These are phyloP conservation scores for Penicillium expansum DNA, from an alignment of 2,329 filamentous ascomycete genomes.

Conservation along the genomic window DNA sequence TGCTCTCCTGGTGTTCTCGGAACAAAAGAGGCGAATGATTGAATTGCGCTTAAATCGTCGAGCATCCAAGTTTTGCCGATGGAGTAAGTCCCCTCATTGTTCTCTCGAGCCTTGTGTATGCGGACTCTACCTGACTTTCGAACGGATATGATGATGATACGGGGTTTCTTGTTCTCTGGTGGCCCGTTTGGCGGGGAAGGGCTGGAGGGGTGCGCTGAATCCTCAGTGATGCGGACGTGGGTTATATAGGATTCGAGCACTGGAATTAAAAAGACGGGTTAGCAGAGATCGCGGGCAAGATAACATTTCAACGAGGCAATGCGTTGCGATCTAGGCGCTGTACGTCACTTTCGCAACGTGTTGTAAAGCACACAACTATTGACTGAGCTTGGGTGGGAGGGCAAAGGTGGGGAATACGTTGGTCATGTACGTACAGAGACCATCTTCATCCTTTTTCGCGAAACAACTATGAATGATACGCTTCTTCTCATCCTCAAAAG, in stretches of 20 bases:
- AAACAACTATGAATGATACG: conserved; percentile 96
- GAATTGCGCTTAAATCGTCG: conserved; percentile 79
- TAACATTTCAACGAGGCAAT: background rate
- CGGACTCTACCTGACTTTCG: conserved; percentile 88
- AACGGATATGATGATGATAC: conserved; percentile 90
- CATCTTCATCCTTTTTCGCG: conserved; percentile 81
- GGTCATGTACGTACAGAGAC: conserved; percentile 65
- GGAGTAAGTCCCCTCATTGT: conserved; percentile 87
- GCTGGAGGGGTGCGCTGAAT: conserved; percentile 73
- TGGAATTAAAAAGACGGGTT: conserved; percentile 34
- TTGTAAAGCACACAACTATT: background rate
- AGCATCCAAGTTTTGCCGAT: conserved; percentile 98
- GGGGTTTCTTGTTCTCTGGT: conserved; percentile 74
- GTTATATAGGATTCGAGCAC: conserved; percentile 95
- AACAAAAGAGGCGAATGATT: conserved; percentile 69
- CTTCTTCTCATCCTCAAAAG: conserved; percentile 94
- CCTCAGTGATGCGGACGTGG: conserved; percentile 88
- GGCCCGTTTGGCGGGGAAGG: conserved; percentile 79
- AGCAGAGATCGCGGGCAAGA: conserved; percentile 18
- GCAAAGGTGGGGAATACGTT: background rate
- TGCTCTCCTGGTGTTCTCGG: conserved; percentile 59
- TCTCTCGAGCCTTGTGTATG: conserved; percentile 96
- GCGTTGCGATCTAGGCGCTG: background rate
- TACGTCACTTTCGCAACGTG: conserved; percentile 2
- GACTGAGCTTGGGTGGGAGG: background rate